Evolutionary conservation across 768 basidiomycete genomes (phyloP).

Genomic region (Clitopilus hobsonii): DNA sequence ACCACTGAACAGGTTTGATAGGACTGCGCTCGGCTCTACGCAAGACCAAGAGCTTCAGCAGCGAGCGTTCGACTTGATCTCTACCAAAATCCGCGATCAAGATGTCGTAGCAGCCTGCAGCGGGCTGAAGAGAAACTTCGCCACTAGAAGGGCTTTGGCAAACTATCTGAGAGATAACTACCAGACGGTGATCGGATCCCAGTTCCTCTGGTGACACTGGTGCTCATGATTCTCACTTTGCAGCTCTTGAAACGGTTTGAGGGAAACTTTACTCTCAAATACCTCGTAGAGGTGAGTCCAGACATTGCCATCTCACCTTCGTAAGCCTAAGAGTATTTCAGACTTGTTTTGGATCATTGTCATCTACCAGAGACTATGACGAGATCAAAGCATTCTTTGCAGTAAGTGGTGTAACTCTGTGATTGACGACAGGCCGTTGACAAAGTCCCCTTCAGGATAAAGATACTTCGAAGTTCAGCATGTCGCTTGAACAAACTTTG

Average conservation of each 20-base stretch:
- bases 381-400: conserved; percentile 70
- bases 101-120: conserved; percentile 63
- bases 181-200: conserved; percentile 40
- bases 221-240: neutral
- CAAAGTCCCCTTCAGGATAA: conserved; percentile 38
- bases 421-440: conserved; percentile 8
- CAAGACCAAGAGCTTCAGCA: conserved; percentile 52
- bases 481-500: conserved; percentile 60
- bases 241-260: conserved; percentile 63
- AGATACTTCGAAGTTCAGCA: conserved; percentile 65
- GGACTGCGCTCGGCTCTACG: conserved; percentile 61
- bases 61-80: conserved; percentile 60
- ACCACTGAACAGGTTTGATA: conserved; percentile 17
- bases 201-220: neutral
- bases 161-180: conserved; percentile 70
- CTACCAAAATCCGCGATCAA: conserved; percentile 48
- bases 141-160: conserved; percentile 47
- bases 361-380: conserved; percentile 61
- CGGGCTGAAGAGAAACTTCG: conserved; percentile 52
- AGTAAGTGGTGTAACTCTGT: conserved; percentile 29
- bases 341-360: conserved; percentile 30
- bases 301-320: neutral
- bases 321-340: neutral
- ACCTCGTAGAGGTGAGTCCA: conserved; percentile 50
- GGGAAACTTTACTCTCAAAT: conserved; percentile 57